A percentile compares a stretch with the other conserved stretches of the same genome.
phyloP scores from a whole-genome alignment of 768 basidiomycete genomes.

The Rhizopogon vesiculosus region DNA sequence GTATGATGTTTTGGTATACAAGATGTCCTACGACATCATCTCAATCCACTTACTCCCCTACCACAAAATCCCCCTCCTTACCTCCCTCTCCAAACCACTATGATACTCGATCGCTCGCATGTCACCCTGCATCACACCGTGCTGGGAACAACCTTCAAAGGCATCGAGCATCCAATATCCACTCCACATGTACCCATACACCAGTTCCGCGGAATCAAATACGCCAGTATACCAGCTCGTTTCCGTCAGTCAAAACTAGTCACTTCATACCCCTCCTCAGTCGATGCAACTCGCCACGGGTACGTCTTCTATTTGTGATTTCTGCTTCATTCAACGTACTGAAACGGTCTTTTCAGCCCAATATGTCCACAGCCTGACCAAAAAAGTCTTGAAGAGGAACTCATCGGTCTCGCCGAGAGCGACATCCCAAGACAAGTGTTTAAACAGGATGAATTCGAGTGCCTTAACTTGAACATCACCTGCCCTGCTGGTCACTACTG shows the following conservation, averaged over 20 bases:
- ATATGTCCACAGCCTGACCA: constrained; percentile 65
- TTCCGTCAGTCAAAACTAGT: constrained; percentile 70
- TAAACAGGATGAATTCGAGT: constrained; percentile 72
- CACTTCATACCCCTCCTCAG: constrained; percentile 49
- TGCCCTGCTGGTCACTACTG: constrained; percentile 53
- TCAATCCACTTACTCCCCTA: not conserved
- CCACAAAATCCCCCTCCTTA: not conserved
- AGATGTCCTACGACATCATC: not conserved
- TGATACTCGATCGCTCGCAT: constrained; percentile 25
- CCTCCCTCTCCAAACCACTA: constrained; percentile 9
- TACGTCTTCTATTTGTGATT: constrained; percentile 27
- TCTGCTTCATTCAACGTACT: constrained; percentile 2
- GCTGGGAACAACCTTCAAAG: constrained; percentile 63
- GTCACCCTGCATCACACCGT: constrained; percentile 42
- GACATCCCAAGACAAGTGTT: constrained; percentile 51
- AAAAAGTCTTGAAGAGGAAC: constrained; percentile 50
- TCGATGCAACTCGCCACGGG: constrained; percentile 68
- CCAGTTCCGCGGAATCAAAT: constrained; percentile 77
- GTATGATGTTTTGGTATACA: constrained; percentile 16
- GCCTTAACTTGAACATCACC: constrained; percentile 79
- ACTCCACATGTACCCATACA: constrained; percentile 51
- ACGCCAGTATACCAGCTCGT: constrained; percentile 66
- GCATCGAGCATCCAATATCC: constrained; percentile 58
- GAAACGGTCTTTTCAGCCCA: constrained; percentile 39
- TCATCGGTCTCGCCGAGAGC: constrained; percentile 54